Conservation (phyloP, 768 basidiomycete genomes). For the Pholiota molesta region DNA sequence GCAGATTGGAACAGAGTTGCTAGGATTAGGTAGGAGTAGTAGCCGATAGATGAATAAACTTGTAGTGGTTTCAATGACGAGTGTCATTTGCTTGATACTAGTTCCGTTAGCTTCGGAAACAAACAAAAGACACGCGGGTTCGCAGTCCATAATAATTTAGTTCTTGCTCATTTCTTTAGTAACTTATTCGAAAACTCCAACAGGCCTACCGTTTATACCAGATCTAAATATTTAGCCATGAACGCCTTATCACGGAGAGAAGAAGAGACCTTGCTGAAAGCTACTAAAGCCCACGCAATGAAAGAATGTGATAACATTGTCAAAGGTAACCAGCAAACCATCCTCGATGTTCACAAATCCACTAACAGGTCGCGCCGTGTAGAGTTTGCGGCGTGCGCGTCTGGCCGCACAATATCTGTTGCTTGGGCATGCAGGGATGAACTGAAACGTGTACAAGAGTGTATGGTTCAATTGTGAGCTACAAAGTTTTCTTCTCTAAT, state of each 20-base stretch:
- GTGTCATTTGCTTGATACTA: background rate
- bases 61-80: background rate
- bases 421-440: slow-evolving; percentile 81
- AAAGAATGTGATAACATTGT: slow-evolving; percentile 78
- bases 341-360: background rate
- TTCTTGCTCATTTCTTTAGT: background rate
- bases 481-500: background rate
- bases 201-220: background rate
- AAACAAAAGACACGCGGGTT: background rate
- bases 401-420: slow-evolving; percentile 80
- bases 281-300: slow-evolving; percentile 78
- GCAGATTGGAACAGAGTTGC: slow-evolving; percentile 2
- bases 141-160: background rate
- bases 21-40: background rate
- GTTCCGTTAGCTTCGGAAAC: background rate
- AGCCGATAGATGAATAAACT: background rate
- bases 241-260: slow-evolving; percentile 85
- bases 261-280: slow-evolving; percentile 83
- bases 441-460: slow-evolving; percentile 71
- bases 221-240: slow-evolving; percentile 43
- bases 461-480: slow-evolving; percentile 80
- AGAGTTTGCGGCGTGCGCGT: slow-evolving; percentile 88
- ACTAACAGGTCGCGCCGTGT: slow-evolving; percentile 7
- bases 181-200: background rate
- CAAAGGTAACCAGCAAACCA: slow-evolving; percentile 51